These are phyloP conservation scores for Besnoitia besnoiti DNA, from an alignment of 169 alveolate genomes.

Conservation along the genomic window DNA sequence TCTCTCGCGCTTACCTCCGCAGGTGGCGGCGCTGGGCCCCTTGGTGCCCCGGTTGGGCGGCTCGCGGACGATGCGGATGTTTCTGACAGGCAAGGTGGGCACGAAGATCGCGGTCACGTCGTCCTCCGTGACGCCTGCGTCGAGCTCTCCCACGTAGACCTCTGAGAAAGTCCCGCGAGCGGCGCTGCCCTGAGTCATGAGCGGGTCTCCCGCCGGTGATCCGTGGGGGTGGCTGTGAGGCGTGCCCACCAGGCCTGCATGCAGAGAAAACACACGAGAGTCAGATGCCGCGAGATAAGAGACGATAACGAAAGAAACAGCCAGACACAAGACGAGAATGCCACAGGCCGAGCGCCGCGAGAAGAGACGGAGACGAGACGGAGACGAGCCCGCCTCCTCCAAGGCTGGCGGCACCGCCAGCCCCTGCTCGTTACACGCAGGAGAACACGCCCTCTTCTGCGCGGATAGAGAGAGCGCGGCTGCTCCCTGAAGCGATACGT, in stretches of 20 bases:
- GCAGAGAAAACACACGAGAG: neutral
- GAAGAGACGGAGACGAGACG: no score
- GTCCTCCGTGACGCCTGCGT: neutral
- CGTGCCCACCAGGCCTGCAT: neutral
- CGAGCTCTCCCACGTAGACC: neutral
- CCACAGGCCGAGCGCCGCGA: no score
- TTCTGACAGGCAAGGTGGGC: neutral
- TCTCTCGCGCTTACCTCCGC: neutral
- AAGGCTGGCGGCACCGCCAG: no score
- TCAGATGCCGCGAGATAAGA: neutral
- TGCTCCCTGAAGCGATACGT: no score
- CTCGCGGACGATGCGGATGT: neutral
- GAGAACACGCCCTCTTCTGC: no score
- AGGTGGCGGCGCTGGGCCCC: neutral
- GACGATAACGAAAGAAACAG: neutral
- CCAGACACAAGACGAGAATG: neutral
- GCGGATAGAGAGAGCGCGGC: no score
- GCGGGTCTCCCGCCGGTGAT: neutral
- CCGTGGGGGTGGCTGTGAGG: neutral
- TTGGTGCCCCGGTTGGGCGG: neutral
- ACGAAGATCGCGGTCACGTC: neutral
- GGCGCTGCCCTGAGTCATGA: neutral
- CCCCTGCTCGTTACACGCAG: no score
- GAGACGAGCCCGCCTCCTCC: no score
- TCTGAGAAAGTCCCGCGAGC: neutral